Base-by-base conservation (phyloP, 352 stramenopile genomes). In the Globisporangium cederbergense region DNA sequence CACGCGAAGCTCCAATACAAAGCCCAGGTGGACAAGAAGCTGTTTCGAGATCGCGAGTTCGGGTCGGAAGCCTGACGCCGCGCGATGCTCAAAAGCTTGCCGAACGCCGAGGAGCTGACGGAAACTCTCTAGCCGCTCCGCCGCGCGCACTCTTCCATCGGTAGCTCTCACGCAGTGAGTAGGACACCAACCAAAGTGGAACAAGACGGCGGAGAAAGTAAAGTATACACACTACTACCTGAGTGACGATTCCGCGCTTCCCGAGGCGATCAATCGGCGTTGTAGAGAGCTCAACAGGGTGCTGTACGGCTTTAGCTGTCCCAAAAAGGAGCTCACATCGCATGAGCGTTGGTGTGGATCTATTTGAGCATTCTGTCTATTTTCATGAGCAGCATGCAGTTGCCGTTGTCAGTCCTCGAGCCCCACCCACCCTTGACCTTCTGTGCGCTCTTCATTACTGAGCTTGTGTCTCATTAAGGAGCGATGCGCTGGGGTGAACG, bases 401-500 rank as follows among this genome's bases (percentile, higher is more conserved):
- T 47, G 16, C 22, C 16, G 16, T 22, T 49, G 18, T 20, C 6
- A 49, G 43, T 47, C 1, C 8, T 4, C 6, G 6, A 16, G 36
- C 36, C 9, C 36, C 36, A 40, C 9, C 13, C 20, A n/a, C 11
- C 20, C 11, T 38, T 53, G 47, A 34, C 14, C 49, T 22, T 11
- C 2, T 18, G 2, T 6, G 6, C 14, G 14, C 25, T 28, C 25
- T 49, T 11, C 40, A 42, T 42, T 42, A 2, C 43, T n/a, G 16
- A 16, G 16, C 43, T 28, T 36, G 5, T 16, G 43, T 42, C 18
- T 42, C 16, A 28, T 36, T 9, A 20, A 5, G 1, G 14, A 20
- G 8, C 13, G 16, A 58, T 58, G 52, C 52, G 52, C 18, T 58
- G 52, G 52, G 18, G 52, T 11, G 52, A 45, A 10, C 52, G 52